These are phyloP conservation scores for thale cress (Arabidopsis thaliana) DNA, from an alignment of 345 rosid species.

Conservation along the genomic window TAIR10.1 NC_003071.7:2090001-2090500, in stretches of 20 bases:
- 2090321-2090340: no score
- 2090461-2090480: no score
- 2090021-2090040: slow-evolving; percentile 69
- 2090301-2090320: no score
- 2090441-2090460: no score
- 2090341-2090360: no score
- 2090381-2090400: no score
- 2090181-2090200: slow-evolving; percentile 82
- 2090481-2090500: no score
- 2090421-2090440: no score
- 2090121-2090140: slow-evolving; percentile 29
- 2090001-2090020: slow-evolving; percentile 48
- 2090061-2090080: neutral
- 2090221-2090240: slow-evolving; percentile 55
- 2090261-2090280: neutral
- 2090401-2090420: no score
- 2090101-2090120: neutral
- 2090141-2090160: slow-evolving; percentile 86
- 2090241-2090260: slow-evolving; percentile 17
- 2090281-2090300: no score
- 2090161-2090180: slow-evolving; percentile 88
- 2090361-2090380: no score
- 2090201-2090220: slow-evolving; percentile 96
- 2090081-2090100: neutral
- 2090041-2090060: slow-evolving; percentile 86